Base-by-base conservation (phyloP, 768 basidiomycete species). In the Sistotremastrum niveocremeum region DNA sequence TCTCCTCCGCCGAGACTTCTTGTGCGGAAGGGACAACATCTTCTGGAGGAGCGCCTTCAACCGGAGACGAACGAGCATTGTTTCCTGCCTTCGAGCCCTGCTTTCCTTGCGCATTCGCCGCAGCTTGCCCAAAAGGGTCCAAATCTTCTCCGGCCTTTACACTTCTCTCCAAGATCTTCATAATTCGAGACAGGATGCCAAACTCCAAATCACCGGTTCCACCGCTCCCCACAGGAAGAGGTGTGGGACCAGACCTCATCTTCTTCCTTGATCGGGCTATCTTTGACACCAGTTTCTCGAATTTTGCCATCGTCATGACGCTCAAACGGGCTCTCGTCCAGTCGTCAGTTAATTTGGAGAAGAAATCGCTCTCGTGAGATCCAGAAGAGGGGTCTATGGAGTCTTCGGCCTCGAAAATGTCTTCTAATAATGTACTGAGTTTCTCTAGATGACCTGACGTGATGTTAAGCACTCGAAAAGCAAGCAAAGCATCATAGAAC, bases 341-440 rank as follows among this genome's bases (percentile, higher is more conserved):
- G 47, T 86, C 80, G 28, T 60, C 53, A 0, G 77, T 83, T 32
- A 74, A 63, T 5, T 64, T 65, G 28, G 78, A 90, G 61, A 79
- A 90, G 57, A 69, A 82, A 6, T 79, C 73, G 31, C 20, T 1
- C 20, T 20, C 20, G 20, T 20, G 20, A 20, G 20, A 20, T 20
- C 20, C 20, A 20, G 20, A 20, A 20, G 20, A 20, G 20, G 20
- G 20, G 35, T 30, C 32, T 50, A 88, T 64, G 0, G 70, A 59
- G 56, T 91, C 90, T 53, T 86, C 80, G 0, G 84, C 79, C 51
- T 84, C 81, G 46, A 94, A 84, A 10, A 95, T 72, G 45, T 94
- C 89, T 51, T 90, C 86, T 1, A 94, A 65, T 11, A 88, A 63
- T 2, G 77, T 76, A 0, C 66, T 68, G 7, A 98, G 68, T 59